phyloP scores from a whole-genome alignment of 139 green algal genomes.

The Picochlorum sp. region DNA sequence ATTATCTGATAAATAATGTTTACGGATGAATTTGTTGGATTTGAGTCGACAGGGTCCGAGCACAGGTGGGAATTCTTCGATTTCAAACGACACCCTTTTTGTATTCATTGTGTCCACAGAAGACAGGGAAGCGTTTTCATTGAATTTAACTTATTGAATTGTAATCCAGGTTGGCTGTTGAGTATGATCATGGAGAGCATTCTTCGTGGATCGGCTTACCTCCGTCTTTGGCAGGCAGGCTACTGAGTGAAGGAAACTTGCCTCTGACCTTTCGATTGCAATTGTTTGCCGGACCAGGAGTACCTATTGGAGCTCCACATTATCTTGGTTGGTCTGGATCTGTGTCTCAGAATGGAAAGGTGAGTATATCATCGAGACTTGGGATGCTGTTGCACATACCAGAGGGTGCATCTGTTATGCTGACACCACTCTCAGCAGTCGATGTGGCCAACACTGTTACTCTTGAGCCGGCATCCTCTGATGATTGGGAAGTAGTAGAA shows the following conservation, averaged over 20 bases:
- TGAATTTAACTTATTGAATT: too few species aligned
- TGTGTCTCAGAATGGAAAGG: not conserved
- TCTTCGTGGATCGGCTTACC: not conserved
- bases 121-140: too few species aligned
- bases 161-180: not conserved
- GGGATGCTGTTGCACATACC: not conserved
- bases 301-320: not conserved
- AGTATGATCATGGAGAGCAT: not conserved
- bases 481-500: conserved; percentile 85
- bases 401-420: not conserved
- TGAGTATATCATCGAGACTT: conserved; percentile 5
- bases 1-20: not conserved
- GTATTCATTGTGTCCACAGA: too few species aligned
- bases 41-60: not conserved
- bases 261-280: conserved; percentile 3
- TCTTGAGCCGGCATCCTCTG: conserved; percentile 46
- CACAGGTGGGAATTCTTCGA: not conserved
- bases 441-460: conserved; percentile 35
- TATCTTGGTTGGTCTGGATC: conserved; percentile 1
- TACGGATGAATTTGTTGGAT: conserved; percentile 2
- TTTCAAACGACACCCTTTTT: too few species aligned
- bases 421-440: conserved; percentile 2
- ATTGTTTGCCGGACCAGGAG: not conserved
- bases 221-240: not conserved
- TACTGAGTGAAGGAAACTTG: not conserved